These are phyloP conservation scores for Xylaria sp. DNA, from an alignment of 495 filamentous ascomycete genomes.

Conservation along the genomic window DNA sequence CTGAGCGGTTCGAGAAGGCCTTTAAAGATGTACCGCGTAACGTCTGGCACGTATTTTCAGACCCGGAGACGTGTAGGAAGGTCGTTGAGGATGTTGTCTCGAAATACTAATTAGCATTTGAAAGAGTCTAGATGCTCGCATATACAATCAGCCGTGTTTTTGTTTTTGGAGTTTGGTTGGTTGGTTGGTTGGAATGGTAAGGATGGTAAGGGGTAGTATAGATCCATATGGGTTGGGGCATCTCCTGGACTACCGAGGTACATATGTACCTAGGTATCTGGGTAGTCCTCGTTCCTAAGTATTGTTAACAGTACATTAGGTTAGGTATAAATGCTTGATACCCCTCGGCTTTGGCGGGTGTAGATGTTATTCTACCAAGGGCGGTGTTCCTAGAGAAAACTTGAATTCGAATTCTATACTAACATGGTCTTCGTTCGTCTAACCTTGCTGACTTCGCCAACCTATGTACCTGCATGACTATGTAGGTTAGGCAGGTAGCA, in stretches of 20 bases:
- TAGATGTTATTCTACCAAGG: neutral
- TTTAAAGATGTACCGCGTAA: conserved; percentile 75
- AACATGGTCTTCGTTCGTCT: neutral
- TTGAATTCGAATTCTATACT: neutral
- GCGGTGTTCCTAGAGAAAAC: neutral
- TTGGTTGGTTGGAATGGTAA: neutral
- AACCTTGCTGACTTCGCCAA: neutral
- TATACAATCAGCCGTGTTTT: neutral
- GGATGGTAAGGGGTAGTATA: neutral
- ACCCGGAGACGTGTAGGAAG: conserved; percentile 66
- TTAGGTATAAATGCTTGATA: conserved; percentile 11
- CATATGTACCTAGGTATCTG: too few relatives aligned
- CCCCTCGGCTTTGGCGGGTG: conserved; percentile 2
- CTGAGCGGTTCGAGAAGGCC: conserved; percentile 78
- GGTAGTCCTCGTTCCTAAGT: neutral
- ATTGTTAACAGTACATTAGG: too few relatives aligned
- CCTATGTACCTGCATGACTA: too few relatives aligned
- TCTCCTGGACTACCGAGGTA: too few relatives aligned
- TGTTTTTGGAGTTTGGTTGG: neutral
- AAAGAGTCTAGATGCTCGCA: neutral
- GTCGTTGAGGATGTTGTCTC: conserved; percentile 48
- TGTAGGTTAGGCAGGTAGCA: too few relatives aligned
- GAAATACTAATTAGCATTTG: conserved; percentile 14
- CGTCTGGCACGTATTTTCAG: conserved; percentile 81
- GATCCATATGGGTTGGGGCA: too few relatives aligned